A percentile compares a stretch with the other conserved stretches of the same genome.
Conservation (phyloP, 345 rosid species). For the Isatis tinctoria region DNA sequence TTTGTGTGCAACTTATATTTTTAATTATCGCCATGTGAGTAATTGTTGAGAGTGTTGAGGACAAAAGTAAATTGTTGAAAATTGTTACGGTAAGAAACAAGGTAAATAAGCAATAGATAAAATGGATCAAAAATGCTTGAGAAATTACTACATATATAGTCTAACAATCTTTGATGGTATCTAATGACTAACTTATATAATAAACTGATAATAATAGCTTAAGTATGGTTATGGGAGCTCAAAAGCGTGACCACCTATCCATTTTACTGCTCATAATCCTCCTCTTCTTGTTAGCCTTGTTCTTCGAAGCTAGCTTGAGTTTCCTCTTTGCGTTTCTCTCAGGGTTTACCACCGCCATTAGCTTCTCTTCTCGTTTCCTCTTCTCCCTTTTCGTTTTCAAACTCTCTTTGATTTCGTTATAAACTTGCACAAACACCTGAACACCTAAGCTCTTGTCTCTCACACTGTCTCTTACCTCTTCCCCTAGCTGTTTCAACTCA, state of each 20-base stretch:
- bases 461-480: constrained; percentile 51
- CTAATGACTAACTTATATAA: not conserved
- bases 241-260: constrained; percentile 1
- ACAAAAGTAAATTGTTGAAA: too few relatives aligned
- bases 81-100: too few relatives aligned
- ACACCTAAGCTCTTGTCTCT: constrained; percentile 40
- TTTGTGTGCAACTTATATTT: too few relatives aligned
- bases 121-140: not conserved
- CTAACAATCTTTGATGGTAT: not conserved
- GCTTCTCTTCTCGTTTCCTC: constrained; percentile 66
- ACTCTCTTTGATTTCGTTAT: constrained; percentile 51
- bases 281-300: constrained; percentile 64
- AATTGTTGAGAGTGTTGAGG: too few relatives aligned
- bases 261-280: constrained; percentile 44
- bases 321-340: constrained; percentile 79
- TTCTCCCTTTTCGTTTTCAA: constrained; percentile 59
- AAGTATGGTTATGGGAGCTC: not conserved
- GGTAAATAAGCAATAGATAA: too few relatives aligned
- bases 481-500: constrained; percentile 56
- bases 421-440: constrained; percentile 43
- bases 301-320: constrained; percentile 60
- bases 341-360: constrained; percentile 70
- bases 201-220: not conserved
- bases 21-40: too few relatives aligned
- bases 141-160: not conserved